Base-by-base conservation (phyloP, 2,329 filamentous ascomycete species). In the Eutypella sp. region DNA sequence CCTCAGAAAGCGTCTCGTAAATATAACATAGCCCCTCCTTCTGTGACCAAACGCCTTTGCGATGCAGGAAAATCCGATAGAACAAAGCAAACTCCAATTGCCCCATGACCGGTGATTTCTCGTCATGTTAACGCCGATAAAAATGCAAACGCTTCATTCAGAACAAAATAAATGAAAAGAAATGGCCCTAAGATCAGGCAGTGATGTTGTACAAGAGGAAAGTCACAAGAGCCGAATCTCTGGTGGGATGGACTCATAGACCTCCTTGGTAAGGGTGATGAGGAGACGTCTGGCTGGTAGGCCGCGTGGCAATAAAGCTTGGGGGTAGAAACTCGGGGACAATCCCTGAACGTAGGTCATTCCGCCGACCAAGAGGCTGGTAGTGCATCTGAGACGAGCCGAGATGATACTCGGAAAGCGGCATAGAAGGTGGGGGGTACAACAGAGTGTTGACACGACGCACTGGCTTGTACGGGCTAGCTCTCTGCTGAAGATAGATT, bases 391-490 rank as follows among this genome's bases (percentile, higher is more conserved):
- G 79, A 49, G 81, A 76, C 43, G 86, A 82, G 40, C 77, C 69
- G 44, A 87, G 72, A 53, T 85, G 75, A 61, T 89, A 85, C 56
- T 87, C 79, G 52, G 92, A 85, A 51, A 95, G 78, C 7, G 89
- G 89, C 8, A 82, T 77, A 20, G 88, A 87, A 0, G 90, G 87
- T 6, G 90, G 89, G 25, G 91, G 91, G 47, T 93, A 89, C 24
- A 96, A 75, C n/a, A 97, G 78, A 1, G 89, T 95, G 56, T 93
- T 90, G 48, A 96, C 89, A 49, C 89, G 81, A 44, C 91, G 86
- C 33, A 96, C 85, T 1, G 92, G 92, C 52, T 89, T 87, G 67
- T 97, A 97, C 3, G 93, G 93, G 45, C 92, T 97, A 52, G 87
- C 84, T 46, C 93, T 81, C 63, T 96, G 89, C 59, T 88, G 86